Base-by-base conservation (phyloP, 2,329 filamentous ascomycete genomes). In the Fusarium pilosicola region DNA sequence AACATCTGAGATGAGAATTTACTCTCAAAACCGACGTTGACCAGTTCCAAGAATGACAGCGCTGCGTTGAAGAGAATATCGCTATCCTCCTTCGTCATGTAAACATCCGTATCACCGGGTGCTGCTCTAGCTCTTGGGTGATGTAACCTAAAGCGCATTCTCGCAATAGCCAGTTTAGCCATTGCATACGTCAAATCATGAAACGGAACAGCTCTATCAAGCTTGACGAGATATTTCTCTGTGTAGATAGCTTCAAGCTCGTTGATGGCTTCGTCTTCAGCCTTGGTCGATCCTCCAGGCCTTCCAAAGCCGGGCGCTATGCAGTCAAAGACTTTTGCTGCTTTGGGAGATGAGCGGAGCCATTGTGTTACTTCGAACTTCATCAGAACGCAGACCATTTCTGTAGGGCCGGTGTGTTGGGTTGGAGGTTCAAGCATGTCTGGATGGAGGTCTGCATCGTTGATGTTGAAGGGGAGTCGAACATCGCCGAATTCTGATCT, bases 361-460 rank as follows among this genome's bases (percentile, higher is more conserved):
- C 78, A 81, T 28, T 64, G 55, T 3, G 70, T 74, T 12, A 79
- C 71, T n/a, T 81, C 77, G 14, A 76, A 80, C 63, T 82, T 82
- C 62, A 80, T 76, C 45, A 79, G 11, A 0, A 79, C 71, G 5
- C 54, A 88, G 0, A 87, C 84, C 86, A 90, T 90, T 63, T 90
- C 88, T 0, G 89, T 90, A 56, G 88, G 88, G 0, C 86, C 85
- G 1, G 75, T 71, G 14, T 86, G 82, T 26, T 86, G 84, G 4
- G 80, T 56, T 0, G 88, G 87, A 2, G 85, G 82, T 1, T 85
- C 82, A 1, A 77, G 80, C 84, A 88, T 88, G 11, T 83, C 81
- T 0, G 88, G 87, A n/a, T 83, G 79, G 5, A 91, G 78, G 44
- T 89, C 87, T 10, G 77, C 77, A 69, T 91, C 89, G 59, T 90